These are phyloP conservation scores for Triangularia setosa DNA, from an alignment of 2,329 filamentous ascomycete species.

Conservation along the genomic window DNA sequence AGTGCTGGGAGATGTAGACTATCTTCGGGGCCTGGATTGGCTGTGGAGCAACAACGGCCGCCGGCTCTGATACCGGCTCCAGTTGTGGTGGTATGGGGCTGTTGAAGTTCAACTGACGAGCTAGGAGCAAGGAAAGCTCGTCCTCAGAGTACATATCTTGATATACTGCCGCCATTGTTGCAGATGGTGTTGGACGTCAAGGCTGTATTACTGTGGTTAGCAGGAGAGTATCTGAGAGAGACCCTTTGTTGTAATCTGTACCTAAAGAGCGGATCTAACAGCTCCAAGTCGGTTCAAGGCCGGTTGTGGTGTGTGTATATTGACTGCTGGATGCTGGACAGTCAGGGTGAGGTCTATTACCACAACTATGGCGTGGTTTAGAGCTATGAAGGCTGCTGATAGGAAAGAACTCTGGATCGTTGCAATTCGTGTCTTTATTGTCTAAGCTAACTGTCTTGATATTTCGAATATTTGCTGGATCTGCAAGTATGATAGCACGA, in stretches of 20 bases:
- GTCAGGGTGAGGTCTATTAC: not conserved
- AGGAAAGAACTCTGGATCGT: not conserved
- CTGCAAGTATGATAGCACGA: not conserved
- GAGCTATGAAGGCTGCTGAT: not conserved
- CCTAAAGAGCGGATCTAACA: not conserved
- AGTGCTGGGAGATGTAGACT: conserved; percentile 77
- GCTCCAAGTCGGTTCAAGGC: not conserved
- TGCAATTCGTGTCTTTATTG: conserved; percentile 30
- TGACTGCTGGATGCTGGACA: conserved; percentile 43
- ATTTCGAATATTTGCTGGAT: not conserved
- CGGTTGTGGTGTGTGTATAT: conserved; percentile 37
- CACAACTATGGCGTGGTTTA: not conserved
- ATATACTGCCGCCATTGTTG: conserved; percentile 35
- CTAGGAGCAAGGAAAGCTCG: conserved; percentile 77
- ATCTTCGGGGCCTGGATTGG: conserved; percentile 42
- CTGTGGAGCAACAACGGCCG: conserved; percentile 23
- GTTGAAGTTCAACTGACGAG: conserved; percentile 67
- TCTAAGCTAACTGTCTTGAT: not conserved
- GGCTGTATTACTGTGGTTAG: conserved; percentile 4
- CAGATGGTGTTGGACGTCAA: conserved; percentile 7
- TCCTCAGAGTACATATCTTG: conserved; percentile 65
- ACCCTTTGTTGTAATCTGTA: not conserved
- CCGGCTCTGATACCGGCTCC: conserved; percentile 30
- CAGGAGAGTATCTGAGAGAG: not conserved
- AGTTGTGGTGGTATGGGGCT: conserved; percentile 6